Base-by-base conservation (phyloP, 106 monocot genomes). In the Dactylorhiza incarnata region DNA sequence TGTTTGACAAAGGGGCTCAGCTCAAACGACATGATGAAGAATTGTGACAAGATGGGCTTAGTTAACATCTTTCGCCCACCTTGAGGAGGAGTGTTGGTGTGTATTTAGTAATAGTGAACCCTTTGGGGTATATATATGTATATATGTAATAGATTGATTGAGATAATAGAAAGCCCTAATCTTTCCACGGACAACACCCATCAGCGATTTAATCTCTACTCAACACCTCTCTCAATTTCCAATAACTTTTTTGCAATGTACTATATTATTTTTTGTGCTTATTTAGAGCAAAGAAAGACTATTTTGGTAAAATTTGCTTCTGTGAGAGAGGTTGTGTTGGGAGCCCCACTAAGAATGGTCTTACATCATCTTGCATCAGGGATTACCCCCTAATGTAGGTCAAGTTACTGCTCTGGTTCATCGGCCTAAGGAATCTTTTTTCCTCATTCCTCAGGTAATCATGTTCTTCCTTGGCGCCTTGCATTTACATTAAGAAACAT, bases 321-420 rank as follows among this genome's bases (percentile, higher is more conserved):
- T 54, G 83, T 99, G n/a, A 99, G 94, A 83, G 94, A 99, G 73
- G 88, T 99, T 49, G 99, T 99, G 4, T 75, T 99, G 58, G 99
- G 99, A 54, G 99, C 99, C 75, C 99, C 99, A 48, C 68, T 99
- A 53, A 91, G 92, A 78, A 49, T 86, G 44, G 67, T 94, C 71
- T 77, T 99, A 68, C 91, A 99, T 73, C 82, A 94, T 77, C 89
- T 99, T 71, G 87, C 86, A 10, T 80, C 78, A 44, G 89, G 68
- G 72, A 92, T 86, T 44, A 79, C 75, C 83, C 49, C 84, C 91
- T 66, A 83, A 91, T 72, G 67, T 81, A 14, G 91, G 86, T 62
- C 74, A 80, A 49, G 75, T 89, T 53, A 74, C 91, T 59, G 89
- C 97, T 79, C 91, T 99, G 77, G 97, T 99, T 10, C 94, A 99